Percentiles rank a stretch among this genome's conserved stretches.
phyloP scores from a whole-genome alignment of 2,329 filamentous ascomycete species.

The Fusarium zealandicum region DNA sequence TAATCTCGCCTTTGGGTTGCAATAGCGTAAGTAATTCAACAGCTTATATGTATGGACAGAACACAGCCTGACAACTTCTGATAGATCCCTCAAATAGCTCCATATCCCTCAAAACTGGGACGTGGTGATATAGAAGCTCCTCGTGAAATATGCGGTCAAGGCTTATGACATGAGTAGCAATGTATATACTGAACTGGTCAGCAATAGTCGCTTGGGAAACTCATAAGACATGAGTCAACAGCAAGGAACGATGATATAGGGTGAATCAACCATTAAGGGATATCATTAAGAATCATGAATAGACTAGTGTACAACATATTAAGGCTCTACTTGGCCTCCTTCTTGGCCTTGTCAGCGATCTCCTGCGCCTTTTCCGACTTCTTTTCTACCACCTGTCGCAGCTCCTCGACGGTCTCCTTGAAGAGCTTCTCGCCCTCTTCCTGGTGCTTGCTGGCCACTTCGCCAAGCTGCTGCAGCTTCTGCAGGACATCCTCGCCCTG shows the following conservation, averaged over 20 bases:
- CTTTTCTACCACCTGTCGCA: conserved; percentile 69
- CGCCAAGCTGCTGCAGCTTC: conserved; percentile 69
- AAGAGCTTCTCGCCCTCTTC: conserved; percentile 74
- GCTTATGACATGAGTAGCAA: no score
- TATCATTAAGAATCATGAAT: conserved; percentile 11
- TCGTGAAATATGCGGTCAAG: no score
- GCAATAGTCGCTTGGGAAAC: no score
- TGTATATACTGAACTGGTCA: no score
- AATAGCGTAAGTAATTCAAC: conserved; percentile 27
- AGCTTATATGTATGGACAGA: fast-evolving
- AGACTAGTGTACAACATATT: conserved; percentile 13
- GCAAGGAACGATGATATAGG: no score
- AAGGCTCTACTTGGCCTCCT: conserved; percentile 50
- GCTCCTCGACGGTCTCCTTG: conserved; percentile 72
- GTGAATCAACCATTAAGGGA: conserved; percentile 1
- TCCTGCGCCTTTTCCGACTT: conserved; percentile 65
- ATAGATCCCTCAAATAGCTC: conserved; percentile 41
- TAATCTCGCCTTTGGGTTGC: conserved; percentile 24
- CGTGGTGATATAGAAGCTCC: no score
- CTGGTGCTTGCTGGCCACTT: conserved; percentile 71
- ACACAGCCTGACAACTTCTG: not conserved
- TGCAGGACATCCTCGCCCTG: conserved; percentile 69
- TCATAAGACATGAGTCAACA: no score
- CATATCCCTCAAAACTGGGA: conserved; percentile 43
- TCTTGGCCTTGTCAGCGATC: conserved; percentile 62